Evolutionary conservation across 2,329 filamentous ascomycete genomes (phyloP).

Genomic region (Colletotrichum plurivorum): DNA sequence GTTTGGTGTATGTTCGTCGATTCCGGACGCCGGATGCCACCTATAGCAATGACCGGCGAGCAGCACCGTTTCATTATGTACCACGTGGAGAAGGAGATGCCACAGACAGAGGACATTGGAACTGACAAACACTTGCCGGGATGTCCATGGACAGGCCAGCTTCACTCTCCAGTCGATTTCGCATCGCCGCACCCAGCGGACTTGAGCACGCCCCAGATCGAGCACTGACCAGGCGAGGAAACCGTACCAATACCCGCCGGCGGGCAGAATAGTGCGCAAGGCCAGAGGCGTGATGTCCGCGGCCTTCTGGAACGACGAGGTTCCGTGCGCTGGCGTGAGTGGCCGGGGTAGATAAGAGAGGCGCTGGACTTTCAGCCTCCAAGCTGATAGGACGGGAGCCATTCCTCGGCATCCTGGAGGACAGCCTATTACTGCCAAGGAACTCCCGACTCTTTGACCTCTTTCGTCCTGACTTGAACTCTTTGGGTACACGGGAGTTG

Average conservation of each 20-base stretch:
- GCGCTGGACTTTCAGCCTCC: not conserved
- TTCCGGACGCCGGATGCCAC: no score
- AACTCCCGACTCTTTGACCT: constrained; percentile 11
- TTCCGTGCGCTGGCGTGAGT: constrained; percentile 10
- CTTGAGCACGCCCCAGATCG: constrained; percentile 14
- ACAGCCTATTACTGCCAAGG: not conserved
- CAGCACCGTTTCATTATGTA: constrained; percentile 26
- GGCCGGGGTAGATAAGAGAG: not conserved
- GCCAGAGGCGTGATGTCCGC: not conserved
- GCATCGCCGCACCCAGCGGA: constrained; percentile 14
- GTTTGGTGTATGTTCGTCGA: no score
- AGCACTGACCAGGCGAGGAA: constrained; percentile 9
- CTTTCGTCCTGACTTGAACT: constrained; percentile 23
- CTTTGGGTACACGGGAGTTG: constrained; percentile 1
- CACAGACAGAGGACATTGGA: not conserved
- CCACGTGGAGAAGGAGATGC: constrained; percentile 8
- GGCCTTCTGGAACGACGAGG: not conserved
- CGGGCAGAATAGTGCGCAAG: not conserved
- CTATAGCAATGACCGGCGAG: not conserved
- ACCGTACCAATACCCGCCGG: not conserved
- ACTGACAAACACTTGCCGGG: constrained; percentile 4
- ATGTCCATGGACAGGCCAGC: constrained; percentile 1
- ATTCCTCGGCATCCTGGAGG: not conserved
- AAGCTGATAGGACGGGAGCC: not conserved
- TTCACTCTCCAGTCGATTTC: not conserved